phyloP scores from a whole-genome alignment of 2,329 filamentous ascomycete genomes.

The Colletotrichum sp. region DNA sequence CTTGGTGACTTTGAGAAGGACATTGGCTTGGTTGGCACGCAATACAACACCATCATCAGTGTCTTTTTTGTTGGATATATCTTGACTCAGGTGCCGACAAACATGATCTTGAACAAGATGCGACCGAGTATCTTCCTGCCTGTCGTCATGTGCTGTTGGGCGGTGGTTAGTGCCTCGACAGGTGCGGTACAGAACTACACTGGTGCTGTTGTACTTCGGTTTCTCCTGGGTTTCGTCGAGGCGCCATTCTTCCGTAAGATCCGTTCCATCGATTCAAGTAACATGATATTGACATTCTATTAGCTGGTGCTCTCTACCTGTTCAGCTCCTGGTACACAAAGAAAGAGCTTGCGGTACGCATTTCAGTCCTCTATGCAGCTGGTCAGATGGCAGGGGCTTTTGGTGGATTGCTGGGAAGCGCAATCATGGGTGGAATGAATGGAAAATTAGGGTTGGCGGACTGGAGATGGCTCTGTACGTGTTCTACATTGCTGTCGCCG shows the following conservation, averaged over 20 bases:
- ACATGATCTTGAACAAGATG: conserved; percentile 14
- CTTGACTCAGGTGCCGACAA: not conserved
- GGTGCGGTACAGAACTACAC: not conserved
- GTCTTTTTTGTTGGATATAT: conserved; percentile 11
- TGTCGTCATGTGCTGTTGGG: conserved; percentile 3
- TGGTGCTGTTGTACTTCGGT: not conserved
- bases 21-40: not conserved
- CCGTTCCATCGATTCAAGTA: not conserved
- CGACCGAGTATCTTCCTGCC: not conserved
- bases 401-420: conserved; percentile 29
- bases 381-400: conserved; percentile 27
- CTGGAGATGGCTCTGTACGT: conserved; percentile 78
- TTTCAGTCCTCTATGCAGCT: conserved; percentile 48
- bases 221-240: conserved; percentile 3
- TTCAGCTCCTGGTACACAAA: conserved; percentile 56
- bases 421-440: conserved; percentile 30
- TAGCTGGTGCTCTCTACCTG: conserved; percentile 51
- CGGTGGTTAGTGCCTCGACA: not conserved
- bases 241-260: not conserved
- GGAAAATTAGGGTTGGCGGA: conserved; percentile 44
- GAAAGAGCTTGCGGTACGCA: conserved; percentile 47
- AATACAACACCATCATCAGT: conserved; percentile 1
- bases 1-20: not conserved
- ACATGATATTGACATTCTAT: not conserved
- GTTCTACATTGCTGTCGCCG: conserved; percentile 49